These are phyloP conservation scores for Cephalotrichum gorgonifer DNA, from an alignment of 2,329 filamentous ascomycete genomes.

Conservation along the genomic window DNA sequence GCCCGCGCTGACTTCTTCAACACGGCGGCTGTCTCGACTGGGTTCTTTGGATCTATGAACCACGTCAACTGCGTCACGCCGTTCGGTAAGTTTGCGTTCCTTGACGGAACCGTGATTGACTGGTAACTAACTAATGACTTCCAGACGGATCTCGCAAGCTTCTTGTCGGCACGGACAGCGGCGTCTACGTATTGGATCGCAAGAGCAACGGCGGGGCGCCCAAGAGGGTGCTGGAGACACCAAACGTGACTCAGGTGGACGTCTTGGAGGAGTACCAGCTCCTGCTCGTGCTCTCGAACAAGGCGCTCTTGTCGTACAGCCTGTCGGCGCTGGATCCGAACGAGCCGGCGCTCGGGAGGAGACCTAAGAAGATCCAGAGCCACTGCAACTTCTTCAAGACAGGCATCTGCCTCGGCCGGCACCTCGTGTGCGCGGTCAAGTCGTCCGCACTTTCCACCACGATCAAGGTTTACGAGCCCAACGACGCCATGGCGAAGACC, in stretches of 20 bases:
- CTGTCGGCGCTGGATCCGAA: slow-evolving; percentile 77
- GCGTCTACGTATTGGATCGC: slow-evolving; percentile 85
- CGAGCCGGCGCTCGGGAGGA: slow-evolving; percentile 70
- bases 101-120: slow-evolving; percentile 2
- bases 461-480: slow-evolving; percentile 98
- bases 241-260: slow-evolving; percentile 87
- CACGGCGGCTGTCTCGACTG: slow-evolving; percentile 48
- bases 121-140: slow-evolving; percentile 9
- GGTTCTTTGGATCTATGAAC: slow-evolving; percentile 57
- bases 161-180: slow-evolving; percentile 87
- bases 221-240: slow-evolving; percentile 73
- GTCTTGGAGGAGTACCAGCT: slow-evolving; percentile 92
- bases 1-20: slow-evolving; percentile 90
- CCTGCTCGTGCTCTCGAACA: slow-evolving; percentile 83
- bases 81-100: slow-evolving; percentile 52
- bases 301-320: slow-evolving; percentile 82
- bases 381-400: slow-evolving; percentile 99
- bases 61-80: slow-evolving; percentile 92
- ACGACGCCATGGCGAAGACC: slow-evolving; percentile 84
- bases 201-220: slow-evolving; percentile 77
- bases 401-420: slow-evolving; percentile 85
- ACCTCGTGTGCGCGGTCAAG: slow-evolving; percentile 94
- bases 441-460: slow-evolving; percentile 87
- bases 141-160: slow-evolving; percentile 88
- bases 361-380: slow-evolving; percentile 91